Base-by-base conservation (phyloP, 129 eudicot genomes). In the Sambucus nigra region DNA sequence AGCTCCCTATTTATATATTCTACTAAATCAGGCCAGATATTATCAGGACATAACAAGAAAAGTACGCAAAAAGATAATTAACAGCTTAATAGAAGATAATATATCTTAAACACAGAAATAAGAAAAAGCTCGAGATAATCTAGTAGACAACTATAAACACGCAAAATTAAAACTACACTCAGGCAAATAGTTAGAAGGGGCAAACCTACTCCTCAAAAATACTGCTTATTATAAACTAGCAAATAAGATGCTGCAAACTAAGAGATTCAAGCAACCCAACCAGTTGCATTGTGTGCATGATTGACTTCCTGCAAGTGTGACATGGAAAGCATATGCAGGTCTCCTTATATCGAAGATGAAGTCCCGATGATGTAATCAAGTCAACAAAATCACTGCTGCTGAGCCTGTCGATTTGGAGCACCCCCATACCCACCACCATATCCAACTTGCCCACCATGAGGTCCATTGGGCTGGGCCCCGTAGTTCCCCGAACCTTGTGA, bases 241-340 rank as follows among this genome's bases (percentile, higher is more conserved):
- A 75, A 88, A 77, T 69, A 27, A 60, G 72, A 68, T 40, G 74
- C 56, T 47, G 55, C 72, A 83, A 69, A 69, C 94, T 80, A 83
- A 66, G 63, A 58, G 72, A 71, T 59, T 68, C 61, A 76, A 80
- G 82, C 94, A 83, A 77, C 73, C 94, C 94, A 83, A 84, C 82
- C 87, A 77, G 69, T 75, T 71, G 77, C 46, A 47, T 25, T 47
- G 67, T 61, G 64, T 27, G 66, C 69, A 46, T 68, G 76, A n/a
- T n/a, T 55, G 48, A 51, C 72, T 47, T 53, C 70, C 70, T 51
- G 65, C 61, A 57, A 29, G 8, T 60, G 58, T 33, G 63, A 65
- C 60, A 52, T 14, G 21, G 25, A 53, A 64, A 58, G 53, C 39
- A 42, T 48, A 46, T 54, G 24, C 55, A 25, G 65, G 38, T 48